Evolutionary conservation across 352 stramenopile species (phyloP).

Genomic region (Plasmopara muralis): DNA sequence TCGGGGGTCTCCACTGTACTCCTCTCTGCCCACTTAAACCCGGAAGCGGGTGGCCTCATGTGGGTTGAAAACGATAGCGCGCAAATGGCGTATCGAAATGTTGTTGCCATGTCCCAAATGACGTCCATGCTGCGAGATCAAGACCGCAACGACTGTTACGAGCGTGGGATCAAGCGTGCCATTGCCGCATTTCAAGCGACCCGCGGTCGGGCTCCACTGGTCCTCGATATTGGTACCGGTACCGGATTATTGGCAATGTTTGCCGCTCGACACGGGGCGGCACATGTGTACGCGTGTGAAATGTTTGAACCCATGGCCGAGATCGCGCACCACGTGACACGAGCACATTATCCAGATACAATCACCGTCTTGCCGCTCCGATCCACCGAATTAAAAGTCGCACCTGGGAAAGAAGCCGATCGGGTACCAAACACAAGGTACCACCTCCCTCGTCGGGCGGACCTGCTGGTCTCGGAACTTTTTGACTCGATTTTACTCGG

Average conservation of each 20-base stretch:
- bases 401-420: conserved; percentile 5
- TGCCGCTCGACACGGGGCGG: conserved; percentile 73
- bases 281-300: conserved; percentile 90
- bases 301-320: conserved; percentile 84
- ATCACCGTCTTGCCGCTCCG: conserved; percentile 75
- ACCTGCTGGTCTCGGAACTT: conserved; percentile 91
- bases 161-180: conserved; percentile 54
- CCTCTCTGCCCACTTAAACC: conserved; percentile 66
- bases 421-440: conserved; percentile 13
- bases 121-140: conserved; percentile 79
- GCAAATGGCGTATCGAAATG: conserved; percentile 69
- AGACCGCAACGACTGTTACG: conserved; percentile 75
- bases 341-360: conserved; percentile 53
- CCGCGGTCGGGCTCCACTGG: conserved; percentile 42
- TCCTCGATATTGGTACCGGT: conserved; percentile 79
- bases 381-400: conserved; percentile 64
- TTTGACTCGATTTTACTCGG: conserved; percentile 89
- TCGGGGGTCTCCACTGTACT: conserved; percentile 62
- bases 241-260: conserved; percentile 86
- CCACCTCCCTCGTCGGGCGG: conserved; percentile 59
- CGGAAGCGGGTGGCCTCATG: conserved; percentile 66
- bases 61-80: conserved; percentile 65
- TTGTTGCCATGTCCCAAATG: conserved; percentile 84
- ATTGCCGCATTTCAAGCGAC: conserved; percentile 47
- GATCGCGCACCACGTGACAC: conserved; percentile 67